These are phyloP conservation scores for Juncus effusus DNA, from an alignment of 176 grass and related monocot species.

Conservation along the genomic window DNA sequence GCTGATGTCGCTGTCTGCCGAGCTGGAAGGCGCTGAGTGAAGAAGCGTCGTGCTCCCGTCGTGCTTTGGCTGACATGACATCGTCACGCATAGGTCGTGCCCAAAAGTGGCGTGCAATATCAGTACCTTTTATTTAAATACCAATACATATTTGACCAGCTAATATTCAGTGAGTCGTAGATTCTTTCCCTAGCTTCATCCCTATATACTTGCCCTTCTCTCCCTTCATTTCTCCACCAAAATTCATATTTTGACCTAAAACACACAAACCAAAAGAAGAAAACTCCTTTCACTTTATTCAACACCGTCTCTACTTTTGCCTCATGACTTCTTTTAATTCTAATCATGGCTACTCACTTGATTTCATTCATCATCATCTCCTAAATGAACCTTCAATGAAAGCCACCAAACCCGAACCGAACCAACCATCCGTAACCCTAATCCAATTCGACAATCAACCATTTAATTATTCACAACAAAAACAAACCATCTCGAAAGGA, in stretches of 20 bases:
- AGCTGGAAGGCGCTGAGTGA: too few relatives aligned
- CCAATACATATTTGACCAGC: too few relatives aligned
- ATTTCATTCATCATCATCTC: slow-evolving; percentile 9
- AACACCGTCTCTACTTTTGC: not conserved
- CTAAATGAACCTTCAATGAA: not conserved
- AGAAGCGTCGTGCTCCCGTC: too few relatives aligned
- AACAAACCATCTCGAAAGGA: not conserved
- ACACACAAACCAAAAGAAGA: not conserved
- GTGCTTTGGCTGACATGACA: not conserved
- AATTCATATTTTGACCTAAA: slow-evolving; percentile 1
- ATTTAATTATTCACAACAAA: not conserved
- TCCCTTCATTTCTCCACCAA: not conserved
- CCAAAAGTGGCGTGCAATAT: too few relatives aligned
- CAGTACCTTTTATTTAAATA: too few relatives aligned
- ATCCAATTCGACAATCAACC: slow-evolving; percentile 15
- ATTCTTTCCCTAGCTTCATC: not conserved
- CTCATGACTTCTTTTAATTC: slow-evolving; percentile 5
- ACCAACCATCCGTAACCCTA: slow-evolving; percentile 4
- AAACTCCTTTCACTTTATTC: not conserved
- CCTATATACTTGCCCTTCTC: not conserved
- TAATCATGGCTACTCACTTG: slow-evolving; percentile 21
- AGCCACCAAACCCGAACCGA: not conserved
- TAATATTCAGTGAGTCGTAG: too few relatives aligned
- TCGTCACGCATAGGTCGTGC: too few relatives aligned
- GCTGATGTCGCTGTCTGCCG: not conserved